phyloP scores from a whole-genome alignment of 768 basidiomycete genomes.

The Botryobasidium botryosum region DNA sequence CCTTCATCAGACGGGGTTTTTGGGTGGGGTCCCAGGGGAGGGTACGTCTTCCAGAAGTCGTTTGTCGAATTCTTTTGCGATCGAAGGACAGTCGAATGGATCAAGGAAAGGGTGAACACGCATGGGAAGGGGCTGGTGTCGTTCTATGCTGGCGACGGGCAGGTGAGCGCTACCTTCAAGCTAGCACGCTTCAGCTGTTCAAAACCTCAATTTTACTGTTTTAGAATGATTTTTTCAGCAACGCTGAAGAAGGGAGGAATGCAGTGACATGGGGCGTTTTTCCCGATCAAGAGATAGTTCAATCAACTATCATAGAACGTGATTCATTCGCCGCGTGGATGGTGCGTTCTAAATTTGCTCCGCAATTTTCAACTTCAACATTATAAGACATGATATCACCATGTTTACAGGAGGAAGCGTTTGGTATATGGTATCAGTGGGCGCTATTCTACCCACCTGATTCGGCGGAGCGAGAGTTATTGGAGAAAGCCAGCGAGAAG shows the following conservation, averaged over 20 bases:
- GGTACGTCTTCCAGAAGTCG: conserved; percentile 93
- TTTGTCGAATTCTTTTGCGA: conserved; percentile 95
- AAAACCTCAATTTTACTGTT: not conserved
- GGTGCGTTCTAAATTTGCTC: conserved; percentile 29
- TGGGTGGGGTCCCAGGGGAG: conserved; percentile 86
- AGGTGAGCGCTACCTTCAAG: conserved; percentile 37
- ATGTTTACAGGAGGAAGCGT: conserved; percentile 69
- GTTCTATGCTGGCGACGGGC: conserved; percentile 68
- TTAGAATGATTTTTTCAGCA: conserved; percentile 65
- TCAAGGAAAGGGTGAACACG: conserved; percentile 40
- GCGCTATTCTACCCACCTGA: conserved; percentile 65
- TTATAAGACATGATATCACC: not conserved
- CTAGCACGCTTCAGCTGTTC: not conserved
- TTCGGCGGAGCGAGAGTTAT: conserved; percentile 52
- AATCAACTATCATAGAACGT: conserved; percentile 91
- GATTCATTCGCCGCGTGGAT: conserved; percentile 96
- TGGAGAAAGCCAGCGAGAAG: conserved; percentile 51
- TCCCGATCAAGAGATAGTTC: conserved; percentile 87
- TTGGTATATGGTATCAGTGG: conserved; percentile 93
- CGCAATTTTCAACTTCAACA: not conserved
- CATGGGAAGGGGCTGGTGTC: conserved; percentile 53
- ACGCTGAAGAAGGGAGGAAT: conserved; percentile 67
- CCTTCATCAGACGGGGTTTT: conserved; percentile 58
- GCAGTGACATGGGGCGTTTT: conserved; percentile 99
- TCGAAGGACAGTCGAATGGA: conserved; percentile 33